Evolutionary conservation across 176 grass and related monocot genomes (phyloP).

Genomic region (Oryza glumipatula): DNA sequence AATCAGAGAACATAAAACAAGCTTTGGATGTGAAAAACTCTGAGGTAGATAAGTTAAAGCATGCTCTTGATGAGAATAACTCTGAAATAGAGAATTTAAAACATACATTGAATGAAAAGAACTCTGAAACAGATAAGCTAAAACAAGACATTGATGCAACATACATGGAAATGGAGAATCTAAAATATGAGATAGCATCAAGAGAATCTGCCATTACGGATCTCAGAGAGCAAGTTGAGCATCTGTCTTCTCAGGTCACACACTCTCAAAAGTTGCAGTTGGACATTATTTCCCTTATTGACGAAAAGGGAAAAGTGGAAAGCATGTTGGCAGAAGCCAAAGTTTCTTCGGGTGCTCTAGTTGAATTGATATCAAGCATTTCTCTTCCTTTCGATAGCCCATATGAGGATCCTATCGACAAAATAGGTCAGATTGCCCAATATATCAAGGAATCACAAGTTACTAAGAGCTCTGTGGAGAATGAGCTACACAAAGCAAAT

Average conservation of each 20-base stretch:
- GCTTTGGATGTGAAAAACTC: constrained; percentile 27
- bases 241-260: constrained; percentile 53
- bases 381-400: constrained; percentile 56
- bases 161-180: constrained; percentile 40
- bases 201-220: constrained; percentile 57
- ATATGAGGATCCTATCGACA: constrained; percentile 61
- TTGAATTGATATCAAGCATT: constrained; percentile 66
- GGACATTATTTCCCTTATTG: constrained; percentile 55
- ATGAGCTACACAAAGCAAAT: constrained; percentile 64
- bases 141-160: constrained; percentile 37
- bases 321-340: constrained; percentile 63
- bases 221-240: constrained; percentile 63
- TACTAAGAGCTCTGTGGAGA: constrained; percentile 55
- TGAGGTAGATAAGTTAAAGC: constrained; percentile 51
- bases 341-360: constrained; percentile 48
- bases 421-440: constrained; percentile 58
- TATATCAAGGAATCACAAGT: constrained; percentile 69
- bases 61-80: constrained; percentile 42
- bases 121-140: constrained; percentile 42
- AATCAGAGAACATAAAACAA: constrained; percentile 54
- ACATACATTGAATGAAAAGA: constrained; percentile 41
- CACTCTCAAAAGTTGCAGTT: constrained; percentile 59
- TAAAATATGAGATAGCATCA: constrained; percentile 59
- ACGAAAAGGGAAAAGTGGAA: constrained; percentile 57
- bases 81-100: constrained; percentile 61